Evolutionary conservation across 495 filamentous ascomycete genomes (phyloP), one percentile per base, ranked within the genome.

Genomic region (Trichoderma gamsii): DNA sequence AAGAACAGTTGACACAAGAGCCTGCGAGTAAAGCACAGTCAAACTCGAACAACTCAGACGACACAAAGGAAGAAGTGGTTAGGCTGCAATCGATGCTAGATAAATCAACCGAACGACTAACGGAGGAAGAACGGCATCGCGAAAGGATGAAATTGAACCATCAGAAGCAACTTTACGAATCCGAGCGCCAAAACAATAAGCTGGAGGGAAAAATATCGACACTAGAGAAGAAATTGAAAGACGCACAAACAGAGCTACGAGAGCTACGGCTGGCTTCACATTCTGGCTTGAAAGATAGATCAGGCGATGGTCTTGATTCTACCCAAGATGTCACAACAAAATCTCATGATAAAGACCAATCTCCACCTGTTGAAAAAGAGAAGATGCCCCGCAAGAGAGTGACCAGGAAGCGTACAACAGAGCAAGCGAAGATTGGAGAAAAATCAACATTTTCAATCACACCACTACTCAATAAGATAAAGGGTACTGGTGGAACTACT

Each of bases 391-490:
- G 29, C 71, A 73, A 46, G 67, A 56, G 25, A 73, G 77, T 65
- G 66, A 79, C 71, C 67, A 82, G 84, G 72, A 88, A 87, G 68
- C 82, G 81, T 69, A 79, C 75, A 25, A 78, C 79, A 63, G 79
- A 82, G 32, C 81, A 85, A 18, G 85, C 85, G 0, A 72, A 88
- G 49, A 78, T 87, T 43, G 92, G 90, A 29, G 92, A 96, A 70
- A 96, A 96, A 76, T 96, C 92, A 0, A 86, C 83, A 23, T 97
- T 97, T 74, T 95, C 92, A 13, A 93, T 97, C 70, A 97, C 93
- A 1, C 93, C 93, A 0, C 96, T 93, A 76, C 79, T 97, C 38
- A 96, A 94, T 79, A 88, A 66, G 91, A 89, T 8, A 80, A 84
- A 52, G 88, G 81, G 71, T 78, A 68, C 2, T 66, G 71, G 16